Evolutionary conservation across 108 stramenopile species (phyloP).

Genomic region (Fistulifera pelliculosa): DNA sequence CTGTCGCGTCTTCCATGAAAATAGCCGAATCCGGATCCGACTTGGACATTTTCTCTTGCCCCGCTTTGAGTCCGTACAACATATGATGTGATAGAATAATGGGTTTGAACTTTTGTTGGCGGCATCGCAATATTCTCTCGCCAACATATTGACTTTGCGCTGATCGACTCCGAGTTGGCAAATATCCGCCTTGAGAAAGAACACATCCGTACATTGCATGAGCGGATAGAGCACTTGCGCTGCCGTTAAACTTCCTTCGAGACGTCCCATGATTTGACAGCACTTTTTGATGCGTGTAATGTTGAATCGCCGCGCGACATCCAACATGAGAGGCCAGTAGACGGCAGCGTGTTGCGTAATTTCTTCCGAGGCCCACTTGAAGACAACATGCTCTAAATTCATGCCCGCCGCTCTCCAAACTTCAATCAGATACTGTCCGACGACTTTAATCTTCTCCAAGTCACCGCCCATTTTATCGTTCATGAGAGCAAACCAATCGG

Average conservation of each 20-base stretch:
- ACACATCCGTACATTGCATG: slow-evolving; percentile 99
- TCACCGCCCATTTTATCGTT: slow-evolving; percentile 99
- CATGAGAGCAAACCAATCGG: slow-evolving; percentile 99
- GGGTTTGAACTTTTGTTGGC: slow-evolving; percentile 92
- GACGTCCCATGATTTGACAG: slow-evolving; percentile 98
- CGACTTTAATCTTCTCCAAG: slow-evolving; percentile 83
- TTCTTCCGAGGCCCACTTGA: slow-evolving; percentile 97
- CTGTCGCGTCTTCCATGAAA: slow-evolving; percentile 97
- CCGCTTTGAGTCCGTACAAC: slow-evolving; percentile 95
- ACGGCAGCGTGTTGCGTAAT: slow-evolving; percentile 87
- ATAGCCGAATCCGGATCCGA: slow-evolving; percentile 98
- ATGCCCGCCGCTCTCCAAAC: slow-evolving; percentile 99
- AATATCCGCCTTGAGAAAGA: slow-evolving; percentile 98
- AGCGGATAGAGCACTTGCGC: slow-evolving; percentile 97
- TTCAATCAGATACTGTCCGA: slow-evolving; percentile 97
- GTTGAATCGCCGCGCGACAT: slow-evolving; percentile 93
- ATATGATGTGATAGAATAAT: slow-evolving; percentile 92
- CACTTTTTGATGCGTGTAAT: slow-evolving; percentile 93
- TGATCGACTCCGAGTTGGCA: slow-evolving; percentile 99
- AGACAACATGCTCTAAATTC: slow-evolving; percentile 93
- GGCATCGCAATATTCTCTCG: slow-evolving; percentile 95
- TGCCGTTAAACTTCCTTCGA: slow-evolving; percentile 88
- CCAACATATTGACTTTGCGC: slow-evolving; percentile 99
- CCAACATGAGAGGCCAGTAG: slow-evolving; percentile 94
- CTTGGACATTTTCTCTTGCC: slow-evolving; percentile 99